phyloP scores from a whole-genome alignment of 371 early-diverging fungal genomes.

The Lichtheimia hyalospora region DNA sequence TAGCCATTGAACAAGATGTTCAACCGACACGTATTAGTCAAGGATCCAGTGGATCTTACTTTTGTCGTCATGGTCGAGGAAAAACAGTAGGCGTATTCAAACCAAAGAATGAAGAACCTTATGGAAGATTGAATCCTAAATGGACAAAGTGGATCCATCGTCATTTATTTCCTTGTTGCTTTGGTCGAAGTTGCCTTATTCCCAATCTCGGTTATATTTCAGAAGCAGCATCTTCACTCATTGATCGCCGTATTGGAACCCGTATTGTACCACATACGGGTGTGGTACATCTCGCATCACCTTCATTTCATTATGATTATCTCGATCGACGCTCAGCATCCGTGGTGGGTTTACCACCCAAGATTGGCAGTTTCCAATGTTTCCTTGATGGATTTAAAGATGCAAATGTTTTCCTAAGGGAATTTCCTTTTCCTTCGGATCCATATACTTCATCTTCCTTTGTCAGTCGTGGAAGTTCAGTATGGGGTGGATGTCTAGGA shows the following conservation, averaged over 20 bases:
- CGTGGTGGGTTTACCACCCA: conserved; percentile 59
- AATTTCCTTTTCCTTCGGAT: conserved; percentile 56
- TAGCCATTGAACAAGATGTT: conserved; percentile 69
- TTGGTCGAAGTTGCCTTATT: conserved; percentile 87
- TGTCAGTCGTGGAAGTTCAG: conserved; percentile 16
- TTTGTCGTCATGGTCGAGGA: conserved; percentile 70
- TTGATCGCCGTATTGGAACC: conserved; percentile 77
- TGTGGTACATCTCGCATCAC: conserved; percentile 70
- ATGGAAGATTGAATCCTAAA: conserved; percentile 88
- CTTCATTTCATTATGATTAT: conserved; percentile 79
- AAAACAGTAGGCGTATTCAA: conserved; percentile 90
- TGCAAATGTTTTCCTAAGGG: conserved; percentile 76
- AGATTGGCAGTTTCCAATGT: conserved; percentile 86
- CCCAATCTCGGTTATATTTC: conserved; percentile 89
- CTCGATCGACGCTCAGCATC: conserved; percentile 51
- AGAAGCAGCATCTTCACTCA: conserved; percentile 81
- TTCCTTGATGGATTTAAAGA: conserved; percentile 83
- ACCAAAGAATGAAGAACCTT: conserved; percentile 94
- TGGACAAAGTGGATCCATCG: conserved; percentile 95
- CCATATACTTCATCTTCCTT: conserved; percentile 8
- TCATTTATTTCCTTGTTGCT: conserved; percentile 85
- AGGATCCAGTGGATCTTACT: conserved; percentile 91
- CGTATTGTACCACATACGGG: conserved; percentile 86
- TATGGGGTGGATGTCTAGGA: conserved; percentile 40
- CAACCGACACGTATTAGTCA: conserved; percentile 71